A percentile compares a stretch with the other conserved stretches of the same genome.
Evolutionary conservation across 371 early-diverging fungal species (phyloP).

Genomic region (Zopfochytrium polystomum): DNA sequence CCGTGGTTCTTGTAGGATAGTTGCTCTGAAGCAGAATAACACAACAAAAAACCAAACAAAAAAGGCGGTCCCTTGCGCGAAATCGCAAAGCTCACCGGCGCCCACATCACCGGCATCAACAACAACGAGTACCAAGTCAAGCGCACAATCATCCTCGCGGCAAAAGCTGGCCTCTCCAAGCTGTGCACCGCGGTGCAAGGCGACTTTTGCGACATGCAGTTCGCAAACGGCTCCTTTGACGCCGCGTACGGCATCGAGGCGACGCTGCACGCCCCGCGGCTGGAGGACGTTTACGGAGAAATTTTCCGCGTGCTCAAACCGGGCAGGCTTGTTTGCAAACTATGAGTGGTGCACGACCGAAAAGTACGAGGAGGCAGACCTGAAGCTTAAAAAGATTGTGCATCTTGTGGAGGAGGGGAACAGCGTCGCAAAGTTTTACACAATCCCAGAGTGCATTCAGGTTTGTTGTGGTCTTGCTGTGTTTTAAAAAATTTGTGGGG

Average conservation of each 20-base stretch:
- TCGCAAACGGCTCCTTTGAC: constrained; percentile 76
- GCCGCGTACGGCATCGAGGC: constrained; percentile 92
- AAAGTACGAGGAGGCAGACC: constrained; percentile 69
- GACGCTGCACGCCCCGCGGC: constrained; percentile 66
- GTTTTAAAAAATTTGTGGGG: too few species aligned
- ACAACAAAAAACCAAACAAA: too few species aligned
- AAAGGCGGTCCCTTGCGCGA: constrained; percentile 87
- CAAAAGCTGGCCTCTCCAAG: constrained; percentile 54
- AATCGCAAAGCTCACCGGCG: constrained; percentile 83
- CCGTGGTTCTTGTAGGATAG: too few species aligned
- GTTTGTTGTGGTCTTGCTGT: not conserved
- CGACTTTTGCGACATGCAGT: constrained; percentile 89
- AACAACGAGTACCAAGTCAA: constrained; percentile 93
- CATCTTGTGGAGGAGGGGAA: constrained; percentile 84
- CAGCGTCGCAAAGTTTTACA: constrained; percentile 80
- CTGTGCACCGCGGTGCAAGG: constrained; percentile 53
- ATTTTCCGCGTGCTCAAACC: constrained; percentile 89
- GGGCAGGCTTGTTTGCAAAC: constrained; percentile 78
- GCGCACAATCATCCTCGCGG: constrained; percentile 73
- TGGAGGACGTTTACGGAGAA: constrained; percentile 83
- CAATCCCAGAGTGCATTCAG: constrained; percentile 47
- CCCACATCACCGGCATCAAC: constrained; percentile 86
- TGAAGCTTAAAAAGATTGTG: constrained; percentile 69
- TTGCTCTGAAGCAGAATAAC: too few species aligned
- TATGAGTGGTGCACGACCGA: constrained; percentile 93